Percentiles rank a stretch among this genome's conserved stretches.
Evolutionary conservation across 495 filamentous ascomycete genomes (phyloP).

Genomic region (Lasiosphaeriaceae sp.): DNA sequence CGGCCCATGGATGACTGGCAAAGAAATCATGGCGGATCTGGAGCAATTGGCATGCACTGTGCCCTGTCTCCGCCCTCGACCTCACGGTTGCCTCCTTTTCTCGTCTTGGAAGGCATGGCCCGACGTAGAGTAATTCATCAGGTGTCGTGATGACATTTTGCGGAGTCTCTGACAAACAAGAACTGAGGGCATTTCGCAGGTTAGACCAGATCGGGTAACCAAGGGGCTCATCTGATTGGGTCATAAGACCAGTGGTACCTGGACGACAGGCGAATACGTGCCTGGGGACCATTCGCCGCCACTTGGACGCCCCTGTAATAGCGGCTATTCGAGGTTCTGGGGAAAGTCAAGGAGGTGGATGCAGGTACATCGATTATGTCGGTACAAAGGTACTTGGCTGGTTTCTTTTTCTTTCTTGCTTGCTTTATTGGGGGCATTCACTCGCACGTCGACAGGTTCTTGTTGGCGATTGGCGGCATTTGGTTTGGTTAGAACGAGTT

Average conservation of each 20-base stretch:
- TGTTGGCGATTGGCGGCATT: too few species aligned
- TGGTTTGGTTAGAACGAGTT: too few species aligned
- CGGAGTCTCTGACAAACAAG: slow-evolving; percentile 22
- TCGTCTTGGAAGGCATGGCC: slow-evolving; percentile 16
- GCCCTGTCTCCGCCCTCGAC: slow-evolving; percentile 7
- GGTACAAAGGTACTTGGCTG: too few species aligned
- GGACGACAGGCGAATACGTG: slow-evolving; percentile 12
- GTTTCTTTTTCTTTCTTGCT: too few species aligned
- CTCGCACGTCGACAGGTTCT: too few species aligned
- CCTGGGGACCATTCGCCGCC: slow-evolving; percentile 6
- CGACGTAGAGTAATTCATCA: not conserved
- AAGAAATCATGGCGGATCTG: not conserved
- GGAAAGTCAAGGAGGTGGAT: not conserved
- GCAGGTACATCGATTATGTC: not conserved
- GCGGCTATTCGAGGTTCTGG: slow-evolving; percentile 34
- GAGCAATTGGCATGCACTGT: slow-evolving; percentile 8
- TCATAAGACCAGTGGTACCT: slow-evolving; percentile 30
- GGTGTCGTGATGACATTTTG: slow-evolving; percentile 28
- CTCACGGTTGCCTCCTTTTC: not conserved
- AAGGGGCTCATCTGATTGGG: slow-evolving; percentile 28
- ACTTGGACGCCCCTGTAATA: slow-evolving; percentile 16
- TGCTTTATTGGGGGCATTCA: too few species aligned
- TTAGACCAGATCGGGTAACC: slow-evolving; percentile 27
- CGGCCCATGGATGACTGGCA: not conserved
- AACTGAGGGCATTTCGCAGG: slow-evolving; percentile 1